A percentile compares a stretch with the other conserved stretches of the same genome.
phyloP scores from a whole-genome alignment of 768 basidiomycete species.

The Fistulinella prunicolor region DNA sequence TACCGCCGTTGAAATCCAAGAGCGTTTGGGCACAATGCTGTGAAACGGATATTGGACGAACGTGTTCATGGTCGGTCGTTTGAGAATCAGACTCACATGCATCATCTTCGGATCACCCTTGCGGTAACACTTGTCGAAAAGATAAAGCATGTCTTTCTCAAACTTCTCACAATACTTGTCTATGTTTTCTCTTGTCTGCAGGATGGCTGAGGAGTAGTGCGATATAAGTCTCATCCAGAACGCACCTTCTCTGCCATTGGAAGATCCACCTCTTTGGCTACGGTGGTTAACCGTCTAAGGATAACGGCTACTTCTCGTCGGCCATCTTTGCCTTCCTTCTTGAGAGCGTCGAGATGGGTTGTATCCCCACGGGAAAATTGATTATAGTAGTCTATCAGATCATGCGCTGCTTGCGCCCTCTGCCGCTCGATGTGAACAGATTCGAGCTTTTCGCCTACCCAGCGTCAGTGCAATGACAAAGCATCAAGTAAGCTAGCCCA shows the following conservation, averaged over 20 bases:
- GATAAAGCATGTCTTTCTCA: constrained; percentile 95
- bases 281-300: constrained; percentile 75
- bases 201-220: neutral
- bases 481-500: constrained; percentile 19
- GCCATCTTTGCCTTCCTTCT: constrained; percentile 87
- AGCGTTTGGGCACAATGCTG: constrained; percentile 97
- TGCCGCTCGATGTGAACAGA: constrained; percentile 89
- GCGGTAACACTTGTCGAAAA: constrained; percentile 94
- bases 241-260: constrained; percentile 76
- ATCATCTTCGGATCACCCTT: constrained; percentile 99
- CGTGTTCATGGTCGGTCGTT: constrained; percentile 2
- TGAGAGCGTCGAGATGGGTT: constrained; percentile 65
- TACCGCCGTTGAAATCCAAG: constrained; percentile 95
- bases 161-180: constrained; percentile 98
- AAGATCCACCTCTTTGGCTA: constrained; percentile 92
- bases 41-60: constrained; percentile 8
- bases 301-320: constrained; percentile 86
- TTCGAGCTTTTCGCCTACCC: constrained; percentile 89
- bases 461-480: constrained; percentile 6
- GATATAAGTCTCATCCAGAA: neutral
- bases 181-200: constrained; percentile 83
- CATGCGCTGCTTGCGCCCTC: constrained; percentile 90
- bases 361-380: constrained; percentile 86
- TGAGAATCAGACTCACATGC: constrained; percentile 61
- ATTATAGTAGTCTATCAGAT: constrained; percentile 91